phyloP scores from a whole-genome alignment of 345 rosid genomes.

The Eucalyptus tenuipes region DNA sequence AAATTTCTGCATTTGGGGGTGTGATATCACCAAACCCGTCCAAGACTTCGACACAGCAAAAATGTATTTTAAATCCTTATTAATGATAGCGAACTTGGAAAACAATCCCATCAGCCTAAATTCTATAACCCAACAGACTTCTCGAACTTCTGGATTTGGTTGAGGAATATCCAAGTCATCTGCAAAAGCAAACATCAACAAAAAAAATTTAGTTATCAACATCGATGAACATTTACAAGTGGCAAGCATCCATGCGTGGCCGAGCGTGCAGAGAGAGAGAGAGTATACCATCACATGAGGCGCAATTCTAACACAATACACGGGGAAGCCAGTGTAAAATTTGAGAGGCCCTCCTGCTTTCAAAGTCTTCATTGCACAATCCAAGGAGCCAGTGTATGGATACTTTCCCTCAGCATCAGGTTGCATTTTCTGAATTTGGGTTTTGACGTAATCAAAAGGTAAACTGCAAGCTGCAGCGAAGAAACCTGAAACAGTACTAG shows the following conservation, averaged over 20 bases:
- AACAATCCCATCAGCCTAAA: neutral
- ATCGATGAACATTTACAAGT: neutral
- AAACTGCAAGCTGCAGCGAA: constrained; percentile 95
- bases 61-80: neutral
- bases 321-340: constrained; percentile 97
- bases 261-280: neutral
- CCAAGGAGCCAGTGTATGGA: constrained; percentile 85
- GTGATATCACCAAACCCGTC: neutral
- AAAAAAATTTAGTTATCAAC: neutral
- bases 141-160: constrained; percentile 75
- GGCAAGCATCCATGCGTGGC: neutral
- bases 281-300: constrained; percentile 93
- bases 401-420: constrained; percentile 89
- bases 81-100: neutral
- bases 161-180: constrained; percentile 99
- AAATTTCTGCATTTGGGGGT: neutral
- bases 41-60: constrained; percentile 6
- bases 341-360: constrained; percentile 86
- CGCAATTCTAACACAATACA: constrained; percentile 91
- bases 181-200: constrained; percentile 25
- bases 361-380: constrained; percentile 76
- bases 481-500: constrained; percentile 89
- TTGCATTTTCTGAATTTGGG: constrained; percentile 99
- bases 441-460: constrained; percentile 95
- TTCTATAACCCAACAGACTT: constrained; percentile 46